Evolutionary conservation across 495 filamentous ascomycete species (phyloP).

Genomic region (Penicillium diatomitis): DNA sequence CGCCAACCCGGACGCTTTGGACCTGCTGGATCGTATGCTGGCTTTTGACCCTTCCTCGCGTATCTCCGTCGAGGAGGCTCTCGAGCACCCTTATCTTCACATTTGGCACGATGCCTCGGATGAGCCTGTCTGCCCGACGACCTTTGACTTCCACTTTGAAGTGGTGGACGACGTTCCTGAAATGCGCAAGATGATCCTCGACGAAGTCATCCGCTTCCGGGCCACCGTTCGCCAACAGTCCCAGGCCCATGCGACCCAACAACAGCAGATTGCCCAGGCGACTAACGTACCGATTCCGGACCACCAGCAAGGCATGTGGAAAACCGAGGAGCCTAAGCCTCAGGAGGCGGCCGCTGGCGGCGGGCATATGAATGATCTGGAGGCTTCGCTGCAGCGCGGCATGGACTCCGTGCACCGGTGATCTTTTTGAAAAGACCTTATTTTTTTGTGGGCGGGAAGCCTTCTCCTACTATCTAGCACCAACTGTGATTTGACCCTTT

Average conservation of each 20-base stretch:
- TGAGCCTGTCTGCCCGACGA: slow-evolving; percentile 83
- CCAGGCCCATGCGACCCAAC: slow-evolving; percentile 34
- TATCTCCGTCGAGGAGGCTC: slow-evolving; percentile 84
- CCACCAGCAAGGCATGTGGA: slow-evolving; percentile 58
- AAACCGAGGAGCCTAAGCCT: slow-evolving; percentile 75
- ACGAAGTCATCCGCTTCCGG: slow-evolving; percentile 82
- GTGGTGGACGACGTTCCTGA: slow-evolving; percentile 83
- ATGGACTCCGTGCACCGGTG: slow-evolving; percentile 49
- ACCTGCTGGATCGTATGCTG: slow-evolving; percentile 91
- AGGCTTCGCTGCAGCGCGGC: slow-evolving; percentile 77
- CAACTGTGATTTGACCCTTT: no score
- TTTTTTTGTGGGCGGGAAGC: no score
- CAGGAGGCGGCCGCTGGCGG: slow-evolving; percentile 61
- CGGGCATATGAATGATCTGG: slow-evolving; percentile 51
- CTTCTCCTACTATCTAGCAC: no score
- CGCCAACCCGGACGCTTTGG: slow-evolving; percentile 92
- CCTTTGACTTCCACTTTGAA: slow-evolving; percentile 98
- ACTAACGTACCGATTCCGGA: slow-evolving; percentile 66
- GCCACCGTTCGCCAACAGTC: slow-evolving; percentile 59
- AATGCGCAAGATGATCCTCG: slow-evolving; percentile 96
- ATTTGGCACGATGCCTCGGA: slow-evolving; percentile 98
- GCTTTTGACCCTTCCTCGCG: slow-evolving; percentile 90
- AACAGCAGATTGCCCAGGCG: slow-evolving; percentile 32
- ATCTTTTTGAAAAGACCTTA: background rate
- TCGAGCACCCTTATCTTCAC: slow-evolving; percentile 90